These are phyloP conservation scores for Piper longum DNA, from an alignment of 164 flowering plant genomes.

Conservation along the genomic window DNA sequence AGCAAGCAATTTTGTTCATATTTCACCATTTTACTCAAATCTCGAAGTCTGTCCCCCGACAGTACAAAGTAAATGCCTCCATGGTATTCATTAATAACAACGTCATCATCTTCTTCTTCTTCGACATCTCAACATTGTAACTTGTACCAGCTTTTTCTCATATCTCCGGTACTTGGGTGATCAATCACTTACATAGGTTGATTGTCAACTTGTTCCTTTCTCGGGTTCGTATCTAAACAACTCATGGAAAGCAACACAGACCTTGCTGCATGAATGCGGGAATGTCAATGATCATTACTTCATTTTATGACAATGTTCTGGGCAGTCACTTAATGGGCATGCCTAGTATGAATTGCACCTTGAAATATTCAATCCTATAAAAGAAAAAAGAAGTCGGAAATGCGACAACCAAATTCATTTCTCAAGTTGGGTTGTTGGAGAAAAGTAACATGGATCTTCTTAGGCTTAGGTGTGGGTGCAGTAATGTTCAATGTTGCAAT, in stretches of 20 bases:
- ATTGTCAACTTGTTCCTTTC: background rate
- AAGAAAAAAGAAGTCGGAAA: background rate
- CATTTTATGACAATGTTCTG: background rate
- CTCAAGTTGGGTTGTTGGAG: slow-evolving; percentile 22
- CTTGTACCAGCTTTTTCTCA: background rate
- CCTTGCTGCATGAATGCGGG: no score
- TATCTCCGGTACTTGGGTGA: background rate
- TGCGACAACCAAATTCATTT: slow-evolving; percentile 10
- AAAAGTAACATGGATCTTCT: slow-evolving; percentile 16
- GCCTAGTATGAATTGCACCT: no score
- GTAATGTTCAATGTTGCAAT: slow-evolving; percentile 28
- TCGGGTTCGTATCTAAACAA: background rate
- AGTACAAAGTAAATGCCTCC: no score
- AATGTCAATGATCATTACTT: background rate
- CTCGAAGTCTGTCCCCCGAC: background rate
- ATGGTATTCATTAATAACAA: no score
- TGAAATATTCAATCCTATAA: no score
- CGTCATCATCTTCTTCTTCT: background rate
- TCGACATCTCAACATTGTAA: background rate
- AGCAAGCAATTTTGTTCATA: background rate
- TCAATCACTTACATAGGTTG: background rate
- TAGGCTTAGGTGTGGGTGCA: slow-evolving; percentile 22
- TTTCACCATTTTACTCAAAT: background rate
- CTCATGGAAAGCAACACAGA: background rate
- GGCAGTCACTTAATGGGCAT: background rate